Base-by-base conservation (phyloP, 2,329 filamentous ascomycete genomes). In the Fusarium camptoceras region DNA sequence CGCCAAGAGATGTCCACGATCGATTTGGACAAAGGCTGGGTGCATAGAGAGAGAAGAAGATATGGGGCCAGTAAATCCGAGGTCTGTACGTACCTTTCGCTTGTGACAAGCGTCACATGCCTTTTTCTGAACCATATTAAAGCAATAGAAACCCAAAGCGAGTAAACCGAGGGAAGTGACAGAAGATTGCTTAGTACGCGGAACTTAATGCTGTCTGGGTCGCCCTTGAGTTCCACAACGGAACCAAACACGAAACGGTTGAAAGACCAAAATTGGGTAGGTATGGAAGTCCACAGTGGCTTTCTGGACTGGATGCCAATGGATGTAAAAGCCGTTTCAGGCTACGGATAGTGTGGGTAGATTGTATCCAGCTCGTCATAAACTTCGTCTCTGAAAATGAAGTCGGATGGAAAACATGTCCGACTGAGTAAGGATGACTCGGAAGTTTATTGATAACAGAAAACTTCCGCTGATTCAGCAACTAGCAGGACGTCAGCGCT, bases 101-200 rank as follows among this genome's bases (percentile, higher is more conserved):
- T 57, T 70, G 51, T 73, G 71, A 34, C 71, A 73, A 39, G 71
- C 71, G 59, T 73, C 71, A 24, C 71, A 73, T 18, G 71, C 71
- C 47, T 54, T 54, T 61, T 71, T 72, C 18, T 70, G 69, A 8
- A 56, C 55, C 58, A 70, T 37, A 20, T 25, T 34, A 12, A 51
- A 42, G 37, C 53, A 41, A 18, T 11, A 34, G 15, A n/a, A 14
- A n/a, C 11, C 14, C 11, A 24, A 25, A 10, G 22, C 5, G 34
- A 15, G 18, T 7, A 27, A 6, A 27, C 37, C 16, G 20, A 14
- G 2, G 16, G 18, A 10, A 6, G n/a, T 12, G 18, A 41, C 8
- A 28, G 18, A 15, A 6, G 25, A 46, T 46, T 47, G 44, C 44
- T 47, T 28, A 27, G 16, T 16, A 41, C 18, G 37, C 53, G 53